Conservation (phyloP, 768 basidiomycete genomes). For the Pleurotus pulmonarius region DNA sequence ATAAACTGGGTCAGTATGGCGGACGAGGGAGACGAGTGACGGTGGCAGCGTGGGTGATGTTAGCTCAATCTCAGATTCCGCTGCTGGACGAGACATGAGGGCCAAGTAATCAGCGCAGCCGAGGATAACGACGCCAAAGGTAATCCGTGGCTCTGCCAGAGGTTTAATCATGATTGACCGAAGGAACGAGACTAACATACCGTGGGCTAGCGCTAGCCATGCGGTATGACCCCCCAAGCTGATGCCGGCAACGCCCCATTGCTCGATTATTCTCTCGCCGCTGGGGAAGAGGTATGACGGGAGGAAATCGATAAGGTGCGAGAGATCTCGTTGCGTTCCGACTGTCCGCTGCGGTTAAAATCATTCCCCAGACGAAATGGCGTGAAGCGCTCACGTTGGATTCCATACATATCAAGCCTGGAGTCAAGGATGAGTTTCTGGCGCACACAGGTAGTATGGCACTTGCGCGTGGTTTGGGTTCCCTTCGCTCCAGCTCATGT, state of each 20-base stretch:
- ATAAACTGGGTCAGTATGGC: constrained; percentile 38
- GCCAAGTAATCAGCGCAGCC: constrained; percentile 69
- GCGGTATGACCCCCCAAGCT: constrained; percentile 84
- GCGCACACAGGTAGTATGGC: background rate
- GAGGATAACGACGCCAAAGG: constrained; percentile 48
- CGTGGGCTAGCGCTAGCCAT: constrained; percentile 63
- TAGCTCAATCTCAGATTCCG: constrained; percentile 33
- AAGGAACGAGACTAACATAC: constrained; percentile 15
- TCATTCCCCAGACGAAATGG: background rate
- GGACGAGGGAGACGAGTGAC: constrained; percentile 45
- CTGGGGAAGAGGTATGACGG: constrained; percentile 70
- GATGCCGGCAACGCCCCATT: constrained; percentile 73
- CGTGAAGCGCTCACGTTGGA: constrained; percentile 29
- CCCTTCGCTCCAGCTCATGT: constrained; percentile 31
- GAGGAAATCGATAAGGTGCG: constrained; percentile 78
- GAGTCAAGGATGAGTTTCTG: background rate
- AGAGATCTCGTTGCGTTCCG: constrained; percentile 74
- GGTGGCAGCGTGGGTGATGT: constrained; percentile 56
- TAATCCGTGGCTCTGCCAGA: constrained; percentile 39
- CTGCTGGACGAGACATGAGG: constrained; percentile 57
- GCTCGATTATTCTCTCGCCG: constrained; percentile 53
- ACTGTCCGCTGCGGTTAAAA: constrained; percentile 18
- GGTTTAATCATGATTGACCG: background rate
- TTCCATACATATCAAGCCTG: constrained; percentile 46
- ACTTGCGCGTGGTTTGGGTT: constrained; percentile 41